Evolutionary conservation across 2,329 filamentous ascomycete species (phyloP), one percentile per base, ranked within the genome.

Genomic region (Cladorrhinum sp.): DNA sequence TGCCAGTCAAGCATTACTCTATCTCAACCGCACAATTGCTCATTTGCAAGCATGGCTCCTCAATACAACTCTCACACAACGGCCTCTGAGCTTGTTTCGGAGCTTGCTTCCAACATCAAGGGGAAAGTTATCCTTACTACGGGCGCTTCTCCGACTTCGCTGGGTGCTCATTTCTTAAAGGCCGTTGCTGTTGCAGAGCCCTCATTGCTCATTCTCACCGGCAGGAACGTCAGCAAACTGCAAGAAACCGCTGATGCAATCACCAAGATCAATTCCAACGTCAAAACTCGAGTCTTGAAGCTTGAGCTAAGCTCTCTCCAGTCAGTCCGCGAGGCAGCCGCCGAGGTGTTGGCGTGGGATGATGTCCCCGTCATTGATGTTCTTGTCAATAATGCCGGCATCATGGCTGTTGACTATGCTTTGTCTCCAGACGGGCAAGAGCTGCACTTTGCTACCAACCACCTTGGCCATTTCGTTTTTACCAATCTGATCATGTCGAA

Each of bases 391-490:
- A 81, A 77, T 55, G 79, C 79, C 0, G 78, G 72, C 12, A 65
- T 79, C 29, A 78, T 77, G 72, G 73, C 67, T 1, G 24, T 72
- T n/a, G 63, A 62, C 10, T 73, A 73, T 45, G 70, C 67, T 2
- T 62, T 73, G n/a, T 74, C 71, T 8, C 63, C 69, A 2, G 77
- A 79, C 2, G 78, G 78, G 0, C 70, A 76, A 52, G 78, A 81
- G 68, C 68, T 70, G 57, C 77, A 79, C 59, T 76, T 82, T 53
- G 76, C 72, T 0, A 75, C 74, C 2, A 80, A 80, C 55, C 76
- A 82, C 55, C 55, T 82, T 5, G 76, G 74, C 0, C 79, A 79
- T 65, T 82, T 77, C 53, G 70, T 81, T 1, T 71, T 82, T 36
- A 76, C 77, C 13, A 78, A 78, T 62, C 67, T 79, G 20, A 67